Evolutionary conservation across 2,329 filamentous ascomycete genomes (phyloP), one percentile per base, ranked within the genome.

Genomic region (Tolypocladium ophioglossoides): DNA sequence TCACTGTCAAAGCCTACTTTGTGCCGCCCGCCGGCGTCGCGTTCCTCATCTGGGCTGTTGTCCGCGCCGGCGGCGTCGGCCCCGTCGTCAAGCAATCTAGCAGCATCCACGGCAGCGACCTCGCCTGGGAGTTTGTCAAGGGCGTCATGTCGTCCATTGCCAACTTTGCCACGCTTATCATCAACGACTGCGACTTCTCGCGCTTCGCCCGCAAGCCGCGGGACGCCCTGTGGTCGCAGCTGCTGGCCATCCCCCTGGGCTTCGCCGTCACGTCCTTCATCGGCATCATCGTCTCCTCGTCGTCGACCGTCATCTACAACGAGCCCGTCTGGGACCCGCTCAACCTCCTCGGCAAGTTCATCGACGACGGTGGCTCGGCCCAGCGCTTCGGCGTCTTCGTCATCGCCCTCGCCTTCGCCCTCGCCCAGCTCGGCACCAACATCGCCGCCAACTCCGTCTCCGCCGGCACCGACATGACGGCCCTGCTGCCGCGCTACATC

Each of bases 101-200:
- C 48, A 80, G 73, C 4, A 70, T 82, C 5, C 71, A 81, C 5
- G 91, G 91, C 32, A 85, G 80, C 56, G 77, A 78, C 0, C 76
- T 96, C 4, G 89, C 77, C 1, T 96, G 91, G 91, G 81, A 84
- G 27, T 84, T 96, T 55, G 80, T 96, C 56, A 86, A 85, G 57
- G 89, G 89, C 39, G 85, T 95, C 70, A 95, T 96, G 90, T 85
- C 80, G 27, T 85, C 88, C 4, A 91, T 96, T 59, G 87, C 89
- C 62, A 96, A 96, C 72, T 96, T 96, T 65, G 88, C 90, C 1
- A 90, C 91, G 0, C 78, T 96, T 37, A 94, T 96, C 61, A 79
- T 86, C 56, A 85, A 95, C 67, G 85, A 89, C 60, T 87, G 87
- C 0, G 90, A 95, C 65, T 96, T 95, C 68, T 77, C 88, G 22